Conservation (phyloP, 2,329 filamentous ascomycete species). For the Talaromyces sp. region DNA sequence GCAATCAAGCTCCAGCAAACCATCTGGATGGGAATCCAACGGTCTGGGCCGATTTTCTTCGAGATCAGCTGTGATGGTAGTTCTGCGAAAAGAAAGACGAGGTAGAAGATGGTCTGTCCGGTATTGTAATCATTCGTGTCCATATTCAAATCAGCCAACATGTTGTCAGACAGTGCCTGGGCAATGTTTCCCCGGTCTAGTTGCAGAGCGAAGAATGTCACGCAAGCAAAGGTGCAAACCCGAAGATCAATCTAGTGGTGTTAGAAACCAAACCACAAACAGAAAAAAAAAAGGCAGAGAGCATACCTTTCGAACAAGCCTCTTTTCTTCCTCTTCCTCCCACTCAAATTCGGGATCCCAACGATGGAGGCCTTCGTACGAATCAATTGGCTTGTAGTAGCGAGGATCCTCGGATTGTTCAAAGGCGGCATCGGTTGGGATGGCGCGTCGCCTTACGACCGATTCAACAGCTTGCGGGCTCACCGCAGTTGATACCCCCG, state of each 20-base stretch:
- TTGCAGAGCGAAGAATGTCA: slow-evolving; percentile 63
- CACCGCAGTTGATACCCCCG: slow-evolving; percentile 8
- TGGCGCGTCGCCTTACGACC: slow-evolving; percentile 1
- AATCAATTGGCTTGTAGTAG: slow-evolving; percentile 35
- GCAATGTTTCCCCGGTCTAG: slow-evolving; percentile 59
- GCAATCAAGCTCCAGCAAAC: slow-evolving; percentile 54
- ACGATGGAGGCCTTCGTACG: slow-evolving; percentile 46
- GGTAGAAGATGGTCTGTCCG: slow-evolving; percentile 37
- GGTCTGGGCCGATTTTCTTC: slow-evolving; percentile 50
- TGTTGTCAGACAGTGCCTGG: slow-evolving; percentile 59
- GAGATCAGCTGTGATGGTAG: slow-evolving; percentile 53
- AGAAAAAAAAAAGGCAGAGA: background rate
- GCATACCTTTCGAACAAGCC: slow-evolving; percentile 32
- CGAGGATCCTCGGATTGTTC: slow-evolving; percentile 31
- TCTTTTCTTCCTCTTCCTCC: slow-evolving; percentile 41
- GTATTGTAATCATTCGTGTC: slow-evolving; percentile 43
- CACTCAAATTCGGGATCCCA: slow-evolving; percentile 46
- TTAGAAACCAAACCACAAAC: background rate
- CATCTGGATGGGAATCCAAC: slow-evolving; percentile 58
- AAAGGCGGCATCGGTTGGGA: slow-evolving; percentile 25
- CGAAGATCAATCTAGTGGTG: slow-evolving; percentile 33
- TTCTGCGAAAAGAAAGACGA: slow-evolving; percentile 41
- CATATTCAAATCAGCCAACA: slow-evolving; percentile 51
- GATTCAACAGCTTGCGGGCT: background rate
- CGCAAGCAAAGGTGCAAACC: slow-evolving; percentile 43